phyloP scores from a whole-genome alignment of 2,329 filamentous ascomycete species.

The Pyrenophora tritici-repentis region DNA sequence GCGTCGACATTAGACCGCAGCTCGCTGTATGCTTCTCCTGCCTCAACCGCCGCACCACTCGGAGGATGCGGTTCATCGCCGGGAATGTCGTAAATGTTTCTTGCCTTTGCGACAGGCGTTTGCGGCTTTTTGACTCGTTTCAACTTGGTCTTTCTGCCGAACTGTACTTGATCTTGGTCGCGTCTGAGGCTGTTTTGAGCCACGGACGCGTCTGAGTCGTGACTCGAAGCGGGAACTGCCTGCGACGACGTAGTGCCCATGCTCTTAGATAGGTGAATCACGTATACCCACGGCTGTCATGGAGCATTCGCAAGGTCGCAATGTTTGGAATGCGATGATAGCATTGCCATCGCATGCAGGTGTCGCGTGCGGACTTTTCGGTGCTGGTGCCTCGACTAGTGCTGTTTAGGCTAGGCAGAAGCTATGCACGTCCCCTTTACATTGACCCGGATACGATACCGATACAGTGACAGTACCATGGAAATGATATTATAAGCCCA shows the following conservation, averaged over 20 bases:
- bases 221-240: slow-evolving; percentile 7
- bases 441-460: too few species aligned
- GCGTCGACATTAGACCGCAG: background rate
- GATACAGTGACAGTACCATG: too few species aligned
- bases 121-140: slow-evolving; percentile 11
- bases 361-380: too few species aligned
- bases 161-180: background rate
- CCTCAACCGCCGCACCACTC: background rate
- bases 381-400: too few species aligned
- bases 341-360: background rate
- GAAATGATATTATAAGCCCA: too few species aligned
- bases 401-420: too few species aligned
- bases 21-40: background rate
- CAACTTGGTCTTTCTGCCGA: slow-evolving; percentile 1
- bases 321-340: too few species aligned
- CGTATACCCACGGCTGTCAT: background rate
- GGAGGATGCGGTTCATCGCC: slow-evolving; percentile 1
- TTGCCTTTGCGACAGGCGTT: background rate
- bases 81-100: slow-evolving; percentile 5
- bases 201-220: background rate
- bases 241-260: slow-evolving; percentile 28
- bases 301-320: too few species aligned
- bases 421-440: too few species aligned
- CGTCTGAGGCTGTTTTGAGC: background rate
- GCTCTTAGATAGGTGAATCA: slow-evolving; percentile 1